Conservation (phyloP, 805 yeast genomes). For the Geotrichum ghanense region DNA sequence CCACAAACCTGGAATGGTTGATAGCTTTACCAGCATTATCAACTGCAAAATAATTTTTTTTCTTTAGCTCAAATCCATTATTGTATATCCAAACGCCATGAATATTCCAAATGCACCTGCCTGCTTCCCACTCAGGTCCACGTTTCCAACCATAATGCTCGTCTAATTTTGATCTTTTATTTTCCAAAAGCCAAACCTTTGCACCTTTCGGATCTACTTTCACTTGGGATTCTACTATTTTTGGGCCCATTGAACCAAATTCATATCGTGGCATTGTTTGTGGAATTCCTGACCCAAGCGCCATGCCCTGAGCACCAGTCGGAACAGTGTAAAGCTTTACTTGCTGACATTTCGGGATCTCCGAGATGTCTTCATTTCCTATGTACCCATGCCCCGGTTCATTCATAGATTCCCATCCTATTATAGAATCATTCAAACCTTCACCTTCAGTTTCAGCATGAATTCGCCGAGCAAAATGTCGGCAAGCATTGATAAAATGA, state of each 20-base stretch:
- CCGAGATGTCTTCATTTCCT: conserved; percentile 46
- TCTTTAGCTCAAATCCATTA: conserved; percentile 22
- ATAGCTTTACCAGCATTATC: conserved; percentile 15
- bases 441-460: conserved; percentile 29
- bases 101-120: conserved; percentile 70
- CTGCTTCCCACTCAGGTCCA: conserved; percentile 51
- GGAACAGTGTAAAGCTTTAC: conserved; percentile 76
- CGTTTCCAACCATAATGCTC: conserved; percentile 61
- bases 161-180: conserved; percentile 38
- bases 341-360: conserved; percentile 45
- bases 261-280: conserved; percentile 58
- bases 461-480: conserved; percentile 36
- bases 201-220: conserved; percentile 55
- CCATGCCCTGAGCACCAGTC: conserved; percentile 60
- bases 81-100: conserved; percentile 63
- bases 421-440: conserved; percentile 29
- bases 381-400: conserved; percentile 75
- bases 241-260: conserved; percentile 69
- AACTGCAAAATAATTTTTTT: conserved; percentile 39
- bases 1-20: conserved; percentile 29
- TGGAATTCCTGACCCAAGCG: conserved; percentile 68
- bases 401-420: conserved; percentile 74
- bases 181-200: conserved; percentile 45
- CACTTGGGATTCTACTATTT: conserved; percentile 39
- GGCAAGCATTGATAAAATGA: conserved; percentile 45